Evolutionary conservation across 495 filamentous ascomycete species (phyloP).

Genomic region (Hypomontagnella submonticulosa): DNA sequence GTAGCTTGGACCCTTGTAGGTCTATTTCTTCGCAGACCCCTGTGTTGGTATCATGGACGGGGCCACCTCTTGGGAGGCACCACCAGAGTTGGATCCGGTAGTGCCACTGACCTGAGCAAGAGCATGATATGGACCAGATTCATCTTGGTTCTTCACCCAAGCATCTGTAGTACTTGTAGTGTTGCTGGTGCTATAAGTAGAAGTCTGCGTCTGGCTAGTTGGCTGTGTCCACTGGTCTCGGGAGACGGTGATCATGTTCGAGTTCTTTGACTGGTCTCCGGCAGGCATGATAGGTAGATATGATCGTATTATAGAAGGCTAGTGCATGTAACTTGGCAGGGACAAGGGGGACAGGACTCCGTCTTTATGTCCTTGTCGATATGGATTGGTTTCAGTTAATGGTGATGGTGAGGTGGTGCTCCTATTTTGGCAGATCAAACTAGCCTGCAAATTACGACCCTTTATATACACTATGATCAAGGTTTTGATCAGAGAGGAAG

Average conservation of each 20-base stretch:
- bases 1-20: too few species aligned
- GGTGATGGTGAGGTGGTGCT: too few species aligned
- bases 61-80: background rate
- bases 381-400: too few species aligned
- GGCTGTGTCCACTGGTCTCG: slow-evolving; percentile 17
- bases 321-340: too few species aligned
- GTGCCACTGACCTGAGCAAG: background rate
- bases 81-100: background rate
- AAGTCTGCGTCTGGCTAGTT: background rate
- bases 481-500: too few species aligned
- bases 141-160: slow-evolving; percentile 10
- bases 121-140: slow-evolving; percentile 20
- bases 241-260: slow-evolving; percentile 1
- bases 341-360: too few species aligned
- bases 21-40: slow-evolving; percentile 8
- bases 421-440: too few species aligned
- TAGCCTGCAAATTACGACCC: too few species aligned
- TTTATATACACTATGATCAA: too few species aligned
- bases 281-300: background rate
- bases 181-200: background rate
- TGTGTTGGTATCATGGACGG: slow-evolving; percentile 8
- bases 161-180: background rate
- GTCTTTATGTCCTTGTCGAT: too few species aligned
- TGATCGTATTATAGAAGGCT: too few species aligned
- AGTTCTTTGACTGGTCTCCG: too few species aligned